Evolutionary conservation across 441 rosid species (phyloP).

Genomic region (Mallotus japonicus): DNA sequence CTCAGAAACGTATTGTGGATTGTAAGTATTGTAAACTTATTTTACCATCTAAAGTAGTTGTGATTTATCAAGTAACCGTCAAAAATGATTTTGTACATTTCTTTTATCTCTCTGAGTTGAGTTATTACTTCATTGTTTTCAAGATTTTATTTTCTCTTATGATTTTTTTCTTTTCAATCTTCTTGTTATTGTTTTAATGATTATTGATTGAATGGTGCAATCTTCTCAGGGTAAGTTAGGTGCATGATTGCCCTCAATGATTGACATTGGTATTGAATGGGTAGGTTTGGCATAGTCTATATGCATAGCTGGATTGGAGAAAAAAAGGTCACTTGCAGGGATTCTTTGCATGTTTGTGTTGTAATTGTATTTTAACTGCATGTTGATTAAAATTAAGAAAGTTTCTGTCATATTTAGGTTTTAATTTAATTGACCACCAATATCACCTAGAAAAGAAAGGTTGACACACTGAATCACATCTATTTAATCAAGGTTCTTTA

Average conservation of each 20-base stretch:
- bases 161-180: not conserved
- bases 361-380: slow-evolving; percentile 3
- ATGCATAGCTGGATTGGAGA: not conserved
- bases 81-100: not conserved
- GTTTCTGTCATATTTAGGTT: not conserved
- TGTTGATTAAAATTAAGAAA: not conserved
- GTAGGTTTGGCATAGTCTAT: not conserved
- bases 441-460: not conserved
- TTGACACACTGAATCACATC: not conserved
- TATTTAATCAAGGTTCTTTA: not conserved
- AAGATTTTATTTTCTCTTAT: not conserved
- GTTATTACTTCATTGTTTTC: not conserved
- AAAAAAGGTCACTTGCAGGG: not conserved
- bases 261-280: not conserved
- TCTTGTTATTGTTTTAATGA: not conserved
- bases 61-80: not conserved
- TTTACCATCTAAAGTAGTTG: not conserved
- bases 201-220: not conserved
- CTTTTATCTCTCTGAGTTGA: not conserved
- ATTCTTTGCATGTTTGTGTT: not conserved
- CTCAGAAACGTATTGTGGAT: slow-evolving; percentile 73
- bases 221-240: not conserved
- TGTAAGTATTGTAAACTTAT: slow-evolving; percentile 36
- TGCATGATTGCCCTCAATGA: not conserved
- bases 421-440: no score